A percentile compares a stretch with the other conserved stretches of the same genome.
Conservation (phyloP, 352 stramenopile genomes). For the Phytophthora cactorum region DNA sequence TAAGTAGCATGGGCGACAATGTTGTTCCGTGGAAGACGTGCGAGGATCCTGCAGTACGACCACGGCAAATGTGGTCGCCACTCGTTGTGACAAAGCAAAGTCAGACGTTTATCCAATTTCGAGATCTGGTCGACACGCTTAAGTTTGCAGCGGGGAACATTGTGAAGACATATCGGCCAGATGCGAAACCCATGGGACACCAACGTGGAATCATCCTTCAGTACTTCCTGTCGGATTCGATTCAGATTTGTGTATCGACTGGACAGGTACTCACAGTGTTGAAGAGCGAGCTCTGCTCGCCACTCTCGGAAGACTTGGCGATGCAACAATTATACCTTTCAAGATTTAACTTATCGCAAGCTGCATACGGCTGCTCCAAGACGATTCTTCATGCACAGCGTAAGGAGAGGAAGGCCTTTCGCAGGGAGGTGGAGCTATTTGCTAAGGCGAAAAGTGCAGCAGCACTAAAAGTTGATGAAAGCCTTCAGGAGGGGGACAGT, state of each 20-base stretch:
- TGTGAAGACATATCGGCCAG: constrained; percentile 59
- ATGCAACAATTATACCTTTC: constrained; percentile 68
- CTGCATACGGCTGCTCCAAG: constrained; percentile 57
- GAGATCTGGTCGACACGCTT: constrained; percentile 56
- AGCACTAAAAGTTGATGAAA: constrained; percentile 21
- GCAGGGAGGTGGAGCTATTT: constrained; percentile 62
- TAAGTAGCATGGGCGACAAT: constrained; percentile 22
- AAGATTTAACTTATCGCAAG: constrained; percentile 77
- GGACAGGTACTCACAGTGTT: constrained; percentile 51
- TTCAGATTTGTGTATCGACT: constrained; percentile 68
- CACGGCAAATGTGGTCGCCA: constrained; percentile 74
- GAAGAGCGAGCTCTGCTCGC: constrained; percentile 70
- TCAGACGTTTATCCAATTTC: constrained; percentile 60
- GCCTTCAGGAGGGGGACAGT: constrained; percentile 24
- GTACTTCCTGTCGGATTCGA: constrained; percentile 43
- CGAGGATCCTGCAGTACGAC: constrained; percentile 28
- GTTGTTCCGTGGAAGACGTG: constrained; percentile 42
- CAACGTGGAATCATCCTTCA: constrained; percentile 72
- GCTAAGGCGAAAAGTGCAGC: constrained; percentile 39
- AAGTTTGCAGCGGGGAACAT: constrained; percentile 76
- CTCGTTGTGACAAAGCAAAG: constrained; percentile 53
- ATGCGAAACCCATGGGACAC: constrained; percentile 49
- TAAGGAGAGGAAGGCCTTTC: constrained; percentile 68
- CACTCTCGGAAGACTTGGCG: constrained; percentile 73
- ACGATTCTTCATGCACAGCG: constrained; percentile 53